Percentiles rank a stretch among this genome's conserved stretches.
Evolutionary conservation across 2,329 filamentous ascomycete genomes (phyloP).

Genomic region (Ceratocystis ficicola): DNA sequence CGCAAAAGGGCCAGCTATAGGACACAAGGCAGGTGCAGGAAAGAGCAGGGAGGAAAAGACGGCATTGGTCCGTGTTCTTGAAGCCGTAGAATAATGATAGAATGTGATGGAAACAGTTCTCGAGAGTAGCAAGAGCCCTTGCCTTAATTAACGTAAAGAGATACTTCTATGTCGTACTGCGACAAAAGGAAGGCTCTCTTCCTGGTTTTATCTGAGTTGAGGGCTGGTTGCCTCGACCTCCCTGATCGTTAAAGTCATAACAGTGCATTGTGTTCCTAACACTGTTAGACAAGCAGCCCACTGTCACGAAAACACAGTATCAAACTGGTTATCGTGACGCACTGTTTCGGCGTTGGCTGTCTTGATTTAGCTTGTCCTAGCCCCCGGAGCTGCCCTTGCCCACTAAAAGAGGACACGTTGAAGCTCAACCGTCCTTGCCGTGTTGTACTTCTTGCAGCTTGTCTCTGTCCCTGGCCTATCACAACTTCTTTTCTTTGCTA

Average conservation of each 20-base stretch:
- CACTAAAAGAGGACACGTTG: slow-evolving; percentile 23
- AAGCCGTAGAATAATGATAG: neutral
- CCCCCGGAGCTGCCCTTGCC: slow-evolving; percentile 15
- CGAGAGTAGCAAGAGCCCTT: neutral
- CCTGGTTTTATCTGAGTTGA: neutral
- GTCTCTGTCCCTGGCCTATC: neutral
- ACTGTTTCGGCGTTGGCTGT: slow-evolving; percentile 8
- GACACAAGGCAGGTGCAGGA: neutral
- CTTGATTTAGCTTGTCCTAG: slow-evolving; percentile 2
- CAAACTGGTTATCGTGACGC: neutral
- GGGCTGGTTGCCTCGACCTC: neutral
- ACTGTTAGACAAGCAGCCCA: neutral
- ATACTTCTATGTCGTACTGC: neutral
- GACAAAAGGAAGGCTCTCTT: neutral
- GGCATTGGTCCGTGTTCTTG: neutral
- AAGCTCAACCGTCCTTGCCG: slow-evolving; percentile 15
- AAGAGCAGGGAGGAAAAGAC: neutral
- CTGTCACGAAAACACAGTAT: neutral
- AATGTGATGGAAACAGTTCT: neutral
- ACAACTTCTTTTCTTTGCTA: slow-evolving; percentile 11
- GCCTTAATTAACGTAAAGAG: neutral
- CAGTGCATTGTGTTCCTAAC: neutral
- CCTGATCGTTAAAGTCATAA: neutral
- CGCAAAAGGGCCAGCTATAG: too few species aligned
- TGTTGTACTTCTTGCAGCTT: neutral